Percentiles rank a stretch among this genome's conserved stretches.
These are phyloP conservation scores for Trichoderma parareesei DNA, from an alignment of 495 filamentous ascomycete species.

Conservation along the genomic window DNA sequence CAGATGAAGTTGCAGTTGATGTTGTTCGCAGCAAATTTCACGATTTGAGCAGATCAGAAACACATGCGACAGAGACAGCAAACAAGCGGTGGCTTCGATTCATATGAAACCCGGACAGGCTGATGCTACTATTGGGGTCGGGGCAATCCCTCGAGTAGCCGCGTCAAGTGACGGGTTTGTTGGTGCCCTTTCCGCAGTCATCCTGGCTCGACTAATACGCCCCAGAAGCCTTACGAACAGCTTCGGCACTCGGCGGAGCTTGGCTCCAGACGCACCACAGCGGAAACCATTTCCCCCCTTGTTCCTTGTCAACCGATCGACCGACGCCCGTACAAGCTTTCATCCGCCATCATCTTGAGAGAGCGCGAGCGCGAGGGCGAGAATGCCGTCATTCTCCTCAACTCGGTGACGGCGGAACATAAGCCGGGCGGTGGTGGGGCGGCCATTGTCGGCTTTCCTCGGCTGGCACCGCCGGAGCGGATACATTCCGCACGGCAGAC, in stretches of 20 bases:
- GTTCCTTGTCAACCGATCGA: background rate
- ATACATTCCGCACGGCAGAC: constrained; percentile 7
- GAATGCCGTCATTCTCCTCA: background rate
- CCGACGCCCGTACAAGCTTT: background rate
- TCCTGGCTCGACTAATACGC: background rate
- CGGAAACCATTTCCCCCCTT: background rate
- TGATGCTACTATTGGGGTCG: background rate
- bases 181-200: background rate
- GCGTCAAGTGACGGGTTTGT: background rate
- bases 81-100: background rate
- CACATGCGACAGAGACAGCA: background rate
- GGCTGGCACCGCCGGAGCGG: constrained; percentile 9
- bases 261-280: background rate
- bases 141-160: background rate
- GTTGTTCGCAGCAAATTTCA: too few relatives aligned
- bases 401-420: background rate
- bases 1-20: background rate
- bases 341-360: background rate
- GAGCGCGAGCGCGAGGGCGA: background rate
- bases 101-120: background rate
- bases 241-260: background rate
- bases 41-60: too few relatives aligned
- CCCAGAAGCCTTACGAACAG: background rate
- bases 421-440: constrained; percentile 4
- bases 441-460: constrained; percentile 11